Percentiles rank a stretch among this genome's conserved stretches.
Evolutionary conservation across 108 stramenopile species (phyloP).

Genomic region (Parmales sp.): DNA sequence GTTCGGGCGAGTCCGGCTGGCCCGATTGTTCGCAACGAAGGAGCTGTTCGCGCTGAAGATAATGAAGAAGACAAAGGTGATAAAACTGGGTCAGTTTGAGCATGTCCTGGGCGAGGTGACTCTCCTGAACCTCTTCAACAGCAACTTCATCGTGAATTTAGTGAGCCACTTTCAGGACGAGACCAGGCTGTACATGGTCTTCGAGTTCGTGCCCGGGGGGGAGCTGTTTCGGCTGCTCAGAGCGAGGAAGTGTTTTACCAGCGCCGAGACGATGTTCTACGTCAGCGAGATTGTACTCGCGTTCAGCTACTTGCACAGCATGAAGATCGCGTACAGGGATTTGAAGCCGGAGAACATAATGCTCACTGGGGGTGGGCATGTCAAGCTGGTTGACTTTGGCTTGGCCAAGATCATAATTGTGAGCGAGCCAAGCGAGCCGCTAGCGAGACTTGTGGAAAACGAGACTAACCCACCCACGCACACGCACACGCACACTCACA

Average conservation of each 20-base stretch:
- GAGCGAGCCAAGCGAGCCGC: constrained; percentile 3
- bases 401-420: constrained; percentile 55
- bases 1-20: constrained; percentile 47
- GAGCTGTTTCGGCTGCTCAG: constrained; percentile 16
- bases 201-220: constrained; percentile 27
- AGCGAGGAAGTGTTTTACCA: not conserved
- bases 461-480: no score
- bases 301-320: constrained; percentile 67
- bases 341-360: constrained; percentile 90
- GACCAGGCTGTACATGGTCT: constrained; percentile 17
- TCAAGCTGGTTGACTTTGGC: constrained; percentile 83
- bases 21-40: constrained; percentile 15
- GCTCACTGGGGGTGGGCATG: constrained; percentile 31
- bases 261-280: constrained; percentile 18
- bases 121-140: constrained; percentile 8
- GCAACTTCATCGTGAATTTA: constrained; percentile 26
- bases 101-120: not conserved
- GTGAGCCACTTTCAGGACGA: constrained; percentile 25
- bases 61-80: constrained; percentile 21
- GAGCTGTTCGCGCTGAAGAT: constrained; percentile 28
- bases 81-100: constrained; percentile 10
- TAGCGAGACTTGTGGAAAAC: constrained; percentile 24
- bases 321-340: constrained; percentile 67
- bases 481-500: no score
- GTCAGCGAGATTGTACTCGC: constrained; percentile 37